Conservation (phyloP, 2,329 filamentous ascomycete species). For the Trichoderma sp. region DNA sequence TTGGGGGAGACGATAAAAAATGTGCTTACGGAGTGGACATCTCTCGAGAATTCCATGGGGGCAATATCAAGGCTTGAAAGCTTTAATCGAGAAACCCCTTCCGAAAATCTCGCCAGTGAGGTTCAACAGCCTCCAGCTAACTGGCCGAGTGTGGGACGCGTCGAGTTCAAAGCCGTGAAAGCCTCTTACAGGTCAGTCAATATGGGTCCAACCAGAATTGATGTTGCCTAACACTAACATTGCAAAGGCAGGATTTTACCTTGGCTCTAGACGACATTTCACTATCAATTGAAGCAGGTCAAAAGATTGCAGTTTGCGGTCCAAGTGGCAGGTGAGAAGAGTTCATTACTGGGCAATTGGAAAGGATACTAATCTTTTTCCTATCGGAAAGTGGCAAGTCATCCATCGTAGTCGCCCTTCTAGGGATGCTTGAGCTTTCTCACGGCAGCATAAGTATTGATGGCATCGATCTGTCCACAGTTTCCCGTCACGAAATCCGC, state of each 20-base stretch:
- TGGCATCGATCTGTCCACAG: neutral
- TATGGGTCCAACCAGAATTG: neutral
- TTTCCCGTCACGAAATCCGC: neutral
- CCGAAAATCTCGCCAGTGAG: neutral
- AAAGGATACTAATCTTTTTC: neutral
- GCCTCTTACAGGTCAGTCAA: neutral
- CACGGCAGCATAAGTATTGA: neutral
- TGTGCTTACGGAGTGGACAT: neutral
- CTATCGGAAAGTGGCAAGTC: neutral
- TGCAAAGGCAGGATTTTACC: neutral
- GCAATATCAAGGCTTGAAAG: neutral
- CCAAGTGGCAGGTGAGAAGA: neutral
- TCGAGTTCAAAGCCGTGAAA: neutral
- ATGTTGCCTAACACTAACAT: neutral
- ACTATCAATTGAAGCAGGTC: neutral
- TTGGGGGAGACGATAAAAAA: neutral
- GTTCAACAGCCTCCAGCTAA: neutral
- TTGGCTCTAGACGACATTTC: neutral
- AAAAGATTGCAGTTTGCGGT: neutral
- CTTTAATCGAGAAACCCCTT: neutral
- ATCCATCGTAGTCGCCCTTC: neutral
- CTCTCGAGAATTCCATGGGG: neutral
- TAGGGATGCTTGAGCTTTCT: neutral
- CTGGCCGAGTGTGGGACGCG: neutral
- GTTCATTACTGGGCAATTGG: neutral